These are phyloP conservation scores for Boletellus sp. DNA, from an alignment of 768 basidiomycete genomes.

Conservation along the genomic window DNA sequence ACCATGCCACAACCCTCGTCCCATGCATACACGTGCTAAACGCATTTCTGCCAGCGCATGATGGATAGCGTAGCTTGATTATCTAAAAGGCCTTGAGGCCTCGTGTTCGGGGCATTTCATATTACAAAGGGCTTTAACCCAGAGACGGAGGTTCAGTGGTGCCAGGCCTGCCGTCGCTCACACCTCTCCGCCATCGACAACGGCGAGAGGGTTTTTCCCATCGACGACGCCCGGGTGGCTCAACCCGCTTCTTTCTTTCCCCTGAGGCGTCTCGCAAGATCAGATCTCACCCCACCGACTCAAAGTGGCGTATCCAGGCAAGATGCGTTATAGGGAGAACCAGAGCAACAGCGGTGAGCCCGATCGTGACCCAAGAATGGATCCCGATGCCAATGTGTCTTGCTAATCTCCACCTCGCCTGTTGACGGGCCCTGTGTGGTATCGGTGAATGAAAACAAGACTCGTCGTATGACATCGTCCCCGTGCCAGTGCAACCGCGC, in stretches of 20 bases:
- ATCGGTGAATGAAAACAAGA: slow-evolving; percentile 15
- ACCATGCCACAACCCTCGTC: slow-evolving; percentile 6
- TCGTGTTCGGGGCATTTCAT: slow-evolving; percentile 25
- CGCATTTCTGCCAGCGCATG: slow-evolving; percentile 16
- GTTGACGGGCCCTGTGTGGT: slow-evolving; percentile 7
- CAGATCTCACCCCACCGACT: neutral
- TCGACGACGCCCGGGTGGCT: neutral
- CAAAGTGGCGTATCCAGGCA: neutral
- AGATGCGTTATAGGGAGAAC: slow-evolving; percentile 24
- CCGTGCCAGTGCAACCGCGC: slow-evolving; percentile 12
- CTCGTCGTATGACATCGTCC: slow-evolving; percentile 32
- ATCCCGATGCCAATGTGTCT: neutral
- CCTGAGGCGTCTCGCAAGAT: neutral
- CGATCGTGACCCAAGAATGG: neutral
- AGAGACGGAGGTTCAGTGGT: slow-evolving; percentile 4
- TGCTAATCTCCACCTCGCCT: slow-evolving; percentile 13
- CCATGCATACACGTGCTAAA: slow-evolving; percentile 20
- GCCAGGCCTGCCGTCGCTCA: neutral
- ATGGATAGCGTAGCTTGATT: slow-evolving; percentile 19
- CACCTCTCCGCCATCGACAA: neutral
- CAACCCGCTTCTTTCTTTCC: neutral
- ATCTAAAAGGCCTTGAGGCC: slow-evolving; percentile 27
- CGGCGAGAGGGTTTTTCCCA: neutral
- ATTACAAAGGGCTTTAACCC: slow-evolving; percentile 12
- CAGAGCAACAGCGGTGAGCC: slow-evolving; percentile 31